Base-by-base conservation (phyloP, 805 yeast genomes). In the Metschnikowia peoriensis region DNA sequence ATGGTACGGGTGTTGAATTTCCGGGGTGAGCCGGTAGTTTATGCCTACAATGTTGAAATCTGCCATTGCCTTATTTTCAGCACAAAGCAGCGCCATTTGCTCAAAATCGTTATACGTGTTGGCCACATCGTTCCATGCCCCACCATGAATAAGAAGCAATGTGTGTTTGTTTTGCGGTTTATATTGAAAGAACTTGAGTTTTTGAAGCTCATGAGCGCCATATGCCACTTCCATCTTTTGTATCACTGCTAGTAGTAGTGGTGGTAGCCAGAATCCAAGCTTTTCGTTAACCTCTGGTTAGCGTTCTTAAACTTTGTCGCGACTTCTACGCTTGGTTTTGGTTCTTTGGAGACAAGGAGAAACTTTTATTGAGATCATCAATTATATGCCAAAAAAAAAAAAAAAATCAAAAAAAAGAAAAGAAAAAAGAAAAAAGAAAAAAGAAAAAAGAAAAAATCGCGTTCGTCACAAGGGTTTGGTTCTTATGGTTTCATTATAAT, bases 51-150 rank as follows among this genome's bases (percentile, higher is more conserved):
- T 35, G 47, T 67, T 69, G 22, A 44, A n/a, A 39, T 8, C 28
- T 14, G 34, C 27, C 29, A 22, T 28, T 4, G 8, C 28, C 22
- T 16, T 27, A 28, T 45, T 14, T 6, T 41, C 38, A 6, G 28
- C 50, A n/a, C 59, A 47, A 16, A 45, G 50, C 8, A 48, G 38
- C 22, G 67, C 56, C 42, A 83, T 52, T 11, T 56, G 58, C 9
- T 70, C 70, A 49, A 81, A 82, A 60, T 86, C 93, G 39, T 76
- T 67, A 28, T 70, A 77, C 0, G 91, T 85, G 62, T 86, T 85
- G 2, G 56, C 64, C 1, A 83, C 81, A 61, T 87, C 96, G 55
- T 89, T 75, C 96, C 96, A 89, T 0, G 91, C 96, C 0, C 97
- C 97, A 1, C 97, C 97, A 67, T 89, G 97, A 39, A 89, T 77